Evolutionary conservation across 2,329 filamentous ascomycete genomes (phyloP), one percentile per base, ranked within the genome.

Genomic region (Colletotrichum cuscutae): DNA sequence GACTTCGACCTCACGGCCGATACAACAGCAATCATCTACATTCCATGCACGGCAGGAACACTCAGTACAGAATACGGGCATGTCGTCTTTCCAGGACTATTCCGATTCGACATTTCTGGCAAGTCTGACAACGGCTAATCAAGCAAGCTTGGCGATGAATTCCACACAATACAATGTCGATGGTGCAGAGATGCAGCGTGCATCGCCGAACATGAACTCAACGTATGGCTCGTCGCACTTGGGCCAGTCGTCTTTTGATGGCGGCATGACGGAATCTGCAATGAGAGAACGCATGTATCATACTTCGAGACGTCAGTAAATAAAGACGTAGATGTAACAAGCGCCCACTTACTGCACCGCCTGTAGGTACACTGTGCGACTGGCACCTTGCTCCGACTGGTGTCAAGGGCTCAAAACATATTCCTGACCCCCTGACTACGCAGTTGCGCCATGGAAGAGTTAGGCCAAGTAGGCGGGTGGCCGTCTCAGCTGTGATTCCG

Each of bases 241-340:
- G 12, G 28, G 37, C 26, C 65, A 65, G 13, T 22, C 59, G 24
- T 54, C 58, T 9, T 73, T 73, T 49, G 56, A 63, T n/a, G 32
- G 32, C 13, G 24, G 35, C 13, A 35, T 70, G n/a, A 32, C 69
- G 24, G 63, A 74, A 19, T 54, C 37, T 60, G 32, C 57, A 3
- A 26, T 64, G 4, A 60, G 54, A 58, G 72, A 66, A n/a, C 70
- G 72, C 35, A 63, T 73, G 56, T 73, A 65, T 24, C 64, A 69
- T 32, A 26, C 64, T 26, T 3, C 57, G 7, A 61, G 69, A n/a
- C 71, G 68, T 32, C 60, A 71, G 35, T 71, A 72, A 37, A 62
- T 11, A 62, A 19, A 54, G 8, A 28, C 26, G 12, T 35, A 32
- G 24, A 12, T 30, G n/a, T 24, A 4, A 35, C 9, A 19, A 24